A percentile compares a stretch with the other conserved stretches of the same genome.
These are phyloP conservation scores for Neofusicoccum cordaticola DNA, from an alignment of 2,329 filamentous ascomycete species.

Conservation along the genomic window DNA sequence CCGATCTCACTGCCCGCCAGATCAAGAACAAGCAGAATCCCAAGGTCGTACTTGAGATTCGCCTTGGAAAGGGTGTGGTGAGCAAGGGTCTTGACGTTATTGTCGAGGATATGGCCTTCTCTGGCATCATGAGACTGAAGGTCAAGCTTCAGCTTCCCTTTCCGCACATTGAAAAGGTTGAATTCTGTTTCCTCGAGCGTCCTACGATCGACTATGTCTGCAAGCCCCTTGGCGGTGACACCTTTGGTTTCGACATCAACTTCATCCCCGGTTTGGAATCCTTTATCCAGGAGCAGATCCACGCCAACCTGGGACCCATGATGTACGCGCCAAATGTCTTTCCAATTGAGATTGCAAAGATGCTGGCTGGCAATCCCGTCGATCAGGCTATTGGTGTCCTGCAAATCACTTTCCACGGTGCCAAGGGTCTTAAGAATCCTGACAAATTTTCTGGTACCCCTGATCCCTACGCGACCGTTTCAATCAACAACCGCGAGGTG, in stretches of 20 bases:
- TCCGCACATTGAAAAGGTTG: conserved; percentile 89
- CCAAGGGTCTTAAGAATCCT: conserved; percentile 87
- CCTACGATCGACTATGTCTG: conserved; percentile 95
- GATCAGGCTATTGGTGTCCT: conserved; percentile 95
- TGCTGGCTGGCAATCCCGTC: conserved; percentile 89
- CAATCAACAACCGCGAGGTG: conserved; percentile 76
- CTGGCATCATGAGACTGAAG: conserved; percentile 93
- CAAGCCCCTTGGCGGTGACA: conserved; percentile 94
- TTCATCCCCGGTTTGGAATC: conserved; percentile 91
- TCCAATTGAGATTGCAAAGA: conserved; percentile 97
- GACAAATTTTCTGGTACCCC: conserved; percentile 91
- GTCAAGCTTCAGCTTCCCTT: conserved; percentile 96
- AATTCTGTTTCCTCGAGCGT: conserved; percentile 89
- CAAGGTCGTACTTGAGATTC: conserved; percentile 91
- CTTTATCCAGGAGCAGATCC: conserved; percentile 96
- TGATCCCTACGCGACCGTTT: conserved; percentile 84
- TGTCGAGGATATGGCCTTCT: conserved; percentile 96
- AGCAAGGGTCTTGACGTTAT: conserved; percentile 97
- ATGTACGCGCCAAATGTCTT: conserved; percentile 99
- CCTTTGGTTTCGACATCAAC: conserved; percentile 96
- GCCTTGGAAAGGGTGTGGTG: conserved; percentile 92
- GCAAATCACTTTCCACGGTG: conserved; percentile 86
- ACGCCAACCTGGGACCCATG: conserved; percentile 90
- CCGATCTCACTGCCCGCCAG: conserved; percentile 86
- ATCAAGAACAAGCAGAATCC: conserved; percentile 95